Percentiles rank a stretch among this genome's conserved stretches.
Conservation (phyloP, 805 yeast species). For the Wickerhamiella alocasiicola region DNA sequence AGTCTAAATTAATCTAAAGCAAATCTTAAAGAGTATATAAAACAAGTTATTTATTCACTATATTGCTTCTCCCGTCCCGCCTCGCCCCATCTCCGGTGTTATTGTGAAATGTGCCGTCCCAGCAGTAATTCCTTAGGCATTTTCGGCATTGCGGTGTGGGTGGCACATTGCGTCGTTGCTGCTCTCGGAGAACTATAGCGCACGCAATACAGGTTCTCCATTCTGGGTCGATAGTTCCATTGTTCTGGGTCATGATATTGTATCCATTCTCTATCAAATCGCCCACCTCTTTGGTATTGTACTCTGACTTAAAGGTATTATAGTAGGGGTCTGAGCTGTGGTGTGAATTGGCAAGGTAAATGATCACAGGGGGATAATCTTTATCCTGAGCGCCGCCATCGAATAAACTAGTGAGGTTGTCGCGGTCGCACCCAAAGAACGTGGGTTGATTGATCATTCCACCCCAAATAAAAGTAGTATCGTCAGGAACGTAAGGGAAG, state of each 20-base stretch:
- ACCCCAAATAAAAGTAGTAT: slow-evolving; percentile 38
- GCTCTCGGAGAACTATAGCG: slow-evolving; percentile 71
- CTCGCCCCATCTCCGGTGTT: slow-evolving; percentile 12
- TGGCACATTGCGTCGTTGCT: slow-evolving; percentile 51
- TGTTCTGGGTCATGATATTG: slow-evolving; percentile 56
- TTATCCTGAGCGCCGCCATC: background rate
- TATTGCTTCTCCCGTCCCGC: slow-evolving; percentile 27
- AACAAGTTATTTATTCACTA: slow-evolving; percentile 12
- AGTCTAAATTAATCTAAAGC: too few relatives aligned
- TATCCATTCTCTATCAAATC: slow-evolving; percentile 64
- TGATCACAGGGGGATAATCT: slow-evolving; percentile 51
- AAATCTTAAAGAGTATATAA: too few relatives aligned
- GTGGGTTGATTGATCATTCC: slow-evolving; percentile 42
- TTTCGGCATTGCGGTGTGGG: slow-evolving; percentile 58
- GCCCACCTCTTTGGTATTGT: slow-evolving; percentile 44
- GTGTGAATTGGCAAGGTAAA: slow-evolving; percentile 67
- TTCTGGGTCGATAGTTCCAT: slow-evolving; percentile 54
- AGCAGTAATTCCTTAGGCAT: slow-evolving; percentile 69
- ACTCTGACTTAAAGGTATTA: slow-evolving; percentile 57
- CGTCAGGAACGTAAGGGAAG: slow-evolving; percentile 23
- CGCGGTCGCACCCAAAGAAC: slow-evolving; percentile 69
- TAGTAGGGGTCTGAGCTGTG: slow-evolving; percentile 54
- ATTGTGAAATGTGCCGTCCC: slow-evolving; percentile 39
- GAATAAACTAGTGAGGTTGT: slow-evolving; percentile 53
- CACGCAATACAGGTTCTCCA: slow-evolving; percentile 74